Conservation (phyloP, 1,139 yeast species). For the Kurtzmaniella quercitrusa region DNA sequence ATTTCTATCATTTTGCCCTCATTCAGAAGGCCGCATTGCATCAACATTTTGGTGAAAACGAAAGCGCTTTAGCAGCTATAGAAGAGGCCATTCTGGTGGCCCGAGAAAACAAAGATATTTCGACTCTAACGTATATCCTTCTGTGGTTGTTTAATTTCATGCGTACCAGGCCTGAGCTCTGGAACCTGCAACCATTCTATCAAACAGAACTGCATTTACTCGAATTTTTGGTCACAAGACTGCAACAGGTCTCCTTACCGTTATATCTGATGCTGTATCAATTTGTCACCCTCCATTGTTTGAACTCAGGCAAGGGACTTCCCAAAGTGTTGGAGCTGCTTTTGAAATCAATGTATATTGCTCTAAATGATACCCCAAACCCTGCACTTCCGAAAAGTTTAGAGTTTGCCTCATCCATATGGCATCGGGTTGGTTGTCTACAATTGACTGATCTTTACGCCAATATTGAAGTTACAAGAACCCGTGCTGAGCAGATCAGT, state of each 20-base stretch:
- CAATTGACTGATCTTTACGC: constrained; percentile 42
- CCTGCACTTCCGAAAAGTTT: constrained; percentile 42
- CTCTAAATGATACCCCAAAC: constrained; percentile 36
- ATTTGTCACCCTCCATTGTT: constrained; percentile 51
- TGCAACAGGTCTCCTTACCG: constrained; percentile 48
- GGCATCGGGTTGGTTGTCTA: constrained; percentile 50
- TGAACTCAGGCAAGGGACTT: constrained; percentile 45
- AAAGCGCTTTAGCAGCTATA: constrained; percentile 73
- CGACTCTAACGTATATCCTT: constrained; percentile 70
- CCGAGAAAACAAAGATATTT: constrained; percentile 74
- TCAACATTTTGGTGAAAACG: constrained; percentile 69
- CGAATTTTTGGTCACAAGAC: constrained; percentile 55
- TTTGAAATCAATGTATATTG: constrained; percentile 49
- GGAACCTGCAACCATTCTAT: constrained; percentile 37
- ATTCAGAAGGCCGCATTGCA: constrained; percentile 75
- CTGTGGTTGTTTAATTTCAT: constrained; percentile 77
- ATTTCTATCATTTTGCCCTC: constrained; percentile 77
- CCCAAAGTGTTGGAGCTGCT: constrained; percentile 47
- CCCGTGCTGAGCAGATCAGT: constrained; percentile 27
- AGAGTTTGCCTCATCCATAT: constrained; percentile 43
- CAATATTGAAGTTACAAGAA: constrained; percentile 34
- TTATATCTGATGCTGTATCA: constrained; percentile 58
- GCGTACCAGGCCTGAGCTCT: constrained; percentile 59
- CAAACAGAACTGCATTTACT: constrained; percentile 56
- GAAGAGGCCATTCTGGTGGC: constrained; percentile 89